Conservation (phyloP, 2,329 filamentous ascomycete genomes). For the Podosphaera fusca region DNA sequence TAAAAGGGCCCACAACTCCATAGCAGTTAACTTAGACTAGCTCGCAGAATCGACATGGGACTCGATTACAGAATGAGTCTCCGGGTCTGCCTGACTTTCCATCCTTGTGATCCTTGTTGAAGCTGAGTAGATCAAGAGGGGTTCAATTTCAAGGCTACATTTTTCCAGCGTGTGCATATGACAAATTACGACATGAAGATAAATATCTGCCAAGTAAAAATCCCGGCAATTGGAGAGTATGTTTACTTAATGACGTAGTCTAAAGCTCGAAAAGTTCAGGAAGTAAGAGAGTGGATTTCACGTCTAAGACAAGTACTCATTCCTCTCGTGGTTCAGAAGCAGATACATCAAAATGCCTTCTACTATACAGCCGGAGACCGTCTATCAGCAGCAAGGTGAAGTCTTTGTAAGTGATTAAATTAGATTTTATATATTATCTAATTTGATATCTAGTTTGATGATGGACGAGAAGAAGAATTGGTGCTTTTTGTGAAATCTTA, state of each 20-base stretch:
- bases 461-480: slow-evolving; percentile 52
- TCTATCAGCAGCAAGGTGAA: slow-evolving; percentile 10
- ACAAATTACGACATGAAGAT: background rate
- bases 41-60: background rate
- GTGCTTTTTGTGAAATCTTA: slow-evolving; percentile 44
- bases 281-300: background rate
- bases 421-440: background rate
- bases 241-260: background rate
- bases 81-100: background rate
- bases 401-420: slow-evolving; percentile 7
- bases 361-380: slow-evolving; percentile 8
- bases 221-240: background rate
- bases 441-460: slow-evolving; percentile 26
- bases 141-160: background rate
- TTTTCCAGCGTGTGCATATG: background rate
- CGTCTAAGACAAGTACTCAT: background rate
- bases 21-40: background rate
- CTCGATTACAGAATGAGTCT: background rate
- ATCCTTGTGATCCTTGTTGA: background rate
- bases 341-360: slow-evolving; percentile 4
- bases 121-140: background rate
- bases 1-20: background rate
- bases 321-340: background rate
- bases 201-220: background rate
- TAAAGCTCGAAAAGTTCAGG: background rate